Conservation (phyloP, 2,329 filamentous ascomycete genomes). For the Chaetomiaceae sp. region DNA sequence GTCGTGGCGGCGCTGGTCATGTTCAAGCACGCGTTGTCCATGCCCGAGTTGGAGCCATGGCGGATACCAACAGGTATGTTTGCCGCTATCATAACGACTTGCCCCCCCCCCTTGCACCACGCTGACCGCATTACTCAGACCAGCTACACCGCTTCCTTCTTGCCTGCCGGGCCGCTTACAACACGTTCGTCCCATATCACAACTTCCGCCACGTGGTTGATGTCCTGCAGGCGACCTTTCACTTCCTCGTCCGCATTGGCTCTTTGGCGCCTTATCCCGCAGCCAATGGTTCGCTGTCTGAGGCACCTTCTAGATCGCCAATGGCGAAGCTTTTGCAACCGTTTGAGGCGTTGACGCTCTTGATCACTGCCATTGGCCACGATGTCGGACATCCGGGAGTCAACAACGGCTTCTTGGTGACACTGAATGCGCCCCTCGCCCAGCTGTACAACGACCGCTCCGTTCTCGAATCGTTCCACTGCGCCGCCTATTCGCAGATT, state of each 20-base stretch:
- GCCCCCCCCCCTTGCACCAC: neutral
- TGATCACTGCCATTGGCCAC: conserved; percentile 95
- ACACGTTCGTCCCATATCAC: conserved; percentile 93
- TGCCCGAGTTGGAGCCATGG: conserved; percentile 79
- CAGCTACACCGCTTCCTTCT: conserved; percentile 81
- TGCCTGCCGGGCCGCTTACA: conserved; percentile 90
- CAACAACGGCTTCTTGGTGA: conserved; percentile 94
- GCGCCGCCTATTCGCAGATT: conserved; percentile 94
- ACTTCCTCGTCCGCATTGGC: conserved; percentile 79
- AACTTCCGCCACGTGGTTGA: conserved; percentile 98
- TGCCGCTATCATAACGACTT: neutral
- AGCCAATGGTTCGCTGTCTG: conserved; percentile 26
- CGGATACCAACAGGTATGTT: conserved; percentile 65
- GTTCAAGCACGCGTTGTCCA: conserved; percentile 79
- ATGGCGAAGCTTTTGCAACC: conserved; percentile 74
- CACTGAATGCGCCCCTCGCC: conserved; percentile 85
- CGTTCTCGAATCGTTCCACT: conserved; percentile 95
- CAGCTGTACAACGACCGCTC: conserved; percentile 97
- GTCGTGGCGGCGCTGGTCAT: conserved; percentile 81
- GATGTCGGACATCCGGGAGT: conserved; percentile 97
- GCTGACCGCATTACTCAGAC: conserved; percentile 45
- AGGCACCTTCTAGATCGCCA: conserved; percentile 47
- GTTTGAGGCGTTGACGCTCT: conserved; percentile 80
- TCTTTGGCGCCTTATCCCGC: conserved; percentile 65
- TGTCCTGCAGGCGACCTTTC: conserved; percentile 88